Conservation (phyloP, 2,329 filamentous ascomycete species). For the Hypoxylon sp. region DNA sequence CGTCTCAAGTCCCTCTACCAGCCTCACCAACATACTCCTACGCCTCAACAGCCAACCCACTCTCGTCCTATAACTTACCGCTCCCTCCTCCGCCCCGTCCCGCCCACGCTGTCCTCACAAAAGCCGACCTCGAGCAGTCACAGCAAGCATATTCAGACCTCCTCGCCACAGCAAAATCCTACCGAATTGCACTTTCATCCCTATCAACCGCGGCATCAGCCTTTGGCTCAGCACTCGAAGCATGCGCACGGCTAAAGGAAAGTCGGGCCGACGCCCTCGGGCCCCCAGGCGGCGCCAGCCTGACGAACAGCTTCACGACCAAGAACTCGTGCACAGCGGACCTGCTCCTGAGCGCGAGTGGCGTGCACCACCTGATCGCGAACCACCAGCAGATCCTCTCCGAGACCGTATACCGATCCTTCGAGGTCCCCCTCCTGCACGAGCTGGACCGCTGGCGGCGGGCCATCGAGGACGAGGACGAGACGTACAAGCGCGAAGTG, state of each 20-base stretch:
- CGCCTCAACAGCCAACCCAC: conserved; percentile 73
- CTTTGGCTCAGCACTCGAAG: conserved; percentile 76
- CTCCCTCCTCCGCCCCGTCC: conserved; percentile 72
- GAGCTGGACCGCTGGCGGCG: conserved; percentile 76
- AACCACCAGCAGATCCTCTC: conserved; percentile 80
- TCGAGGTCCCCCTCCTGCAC: conserved; percentile 78
- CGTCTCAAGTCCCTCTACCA: conserved; percentile 73
- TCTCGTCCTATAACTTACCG: conserved; percentile 72
- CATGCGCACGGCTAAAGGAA: conserved; percentile 78
- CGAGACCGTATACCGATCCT: conserved; percentile 77
- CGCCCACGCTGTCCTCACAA: conserved; percentile 72
- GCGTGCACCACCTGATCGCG: conserved; percentile 76
- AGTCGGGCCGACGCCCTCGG: conserved; percentile 72
- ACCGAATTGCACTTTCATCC: conserved; percentile 73
- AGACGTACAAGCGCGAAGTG: conserved; percentile 70
- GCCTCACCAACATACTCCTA: conserved; percentile 75
- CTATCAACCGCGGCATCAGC: conserved; percentile 73
- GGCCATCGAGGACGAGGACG: conserved; percentile 76
- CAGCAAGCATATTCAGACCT: conserved; percentile 75
- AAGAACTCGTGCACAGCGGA: conserved; percentile 73
- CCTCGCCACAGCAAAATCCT: conserved; percentile 73
- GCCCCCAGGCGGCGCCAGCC: conserved; percentile 54
- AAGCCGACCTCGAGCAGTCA: conserved; percentile 74
- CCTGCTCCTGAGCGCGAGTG: conserved; percentile 72
- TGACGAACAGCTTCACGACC: conserved; percentile 65